Evolutionary conservation across 768 basidiomycete species (phyloP).

Genomic region (Trametes meyenii): DNA sequence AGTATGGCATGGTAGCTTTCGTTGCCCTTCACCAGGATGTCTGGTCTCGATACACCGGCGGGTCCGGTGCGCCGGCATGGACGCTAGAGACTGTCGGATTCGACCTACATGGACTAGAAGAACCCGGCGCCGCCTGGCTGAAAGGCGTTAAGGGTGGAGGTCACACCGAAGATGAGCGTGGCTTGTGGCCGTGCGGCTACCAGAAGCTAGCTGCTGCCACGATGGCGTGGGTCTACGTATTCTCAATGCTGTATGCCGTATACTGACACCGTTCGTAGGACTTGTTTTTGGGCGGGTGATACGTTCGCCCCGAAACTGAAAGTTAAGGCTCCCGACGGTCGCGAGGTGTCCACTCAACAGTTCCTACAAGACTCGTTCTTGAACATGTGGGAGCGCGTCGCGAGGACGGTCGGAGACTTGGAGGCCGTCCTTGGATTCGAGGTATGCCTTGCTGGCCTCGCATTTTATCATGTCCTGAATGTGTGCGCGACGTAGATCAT

Average conservation of each 20-base stretch:
- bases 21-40: conserved; percentile 92
- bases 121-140: conserved; percentile 86
- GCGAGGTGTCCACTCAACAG: conserved; percentile 68
- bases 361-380: conserved; percentile 85
- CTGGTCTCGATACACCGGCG: conserved; percentile 93
- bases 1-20: conserved; percentile 74
- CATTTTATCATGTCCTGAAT: neutral
- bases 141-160: conserved; percentile 78
- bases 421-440: conserved; percentile 89
- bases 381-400: conserved; percentile 73
- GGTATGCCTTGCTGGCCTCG: conserved; percentile 43
- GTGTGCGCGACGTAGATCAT: conserved; percentile 58
- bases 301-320: conserved; percentile 78
- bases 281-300: conserved; percentile 92
- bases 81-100: conserved; percentile 87
- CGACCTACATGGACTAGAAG: conserved; percentile 76
- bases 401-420: conserved; percentile 66
- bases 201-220: conserved; percentile 92
- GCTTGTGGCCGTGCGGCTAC: conserved; percentile 93
- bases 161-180: conserved; percentile 74
- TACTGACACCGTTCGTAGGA: conserved; percentile 48
- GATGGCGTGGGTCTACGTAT: conserved; percentile 70
- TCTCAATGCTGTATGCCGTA: neutral
- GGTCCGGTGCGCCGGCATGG: conserved; percentile 97
- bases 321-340: conserved; percentile 49